Conservation (phyloP, 371 early-diverging fungal species). For the Mortierella sp. region DNA sequence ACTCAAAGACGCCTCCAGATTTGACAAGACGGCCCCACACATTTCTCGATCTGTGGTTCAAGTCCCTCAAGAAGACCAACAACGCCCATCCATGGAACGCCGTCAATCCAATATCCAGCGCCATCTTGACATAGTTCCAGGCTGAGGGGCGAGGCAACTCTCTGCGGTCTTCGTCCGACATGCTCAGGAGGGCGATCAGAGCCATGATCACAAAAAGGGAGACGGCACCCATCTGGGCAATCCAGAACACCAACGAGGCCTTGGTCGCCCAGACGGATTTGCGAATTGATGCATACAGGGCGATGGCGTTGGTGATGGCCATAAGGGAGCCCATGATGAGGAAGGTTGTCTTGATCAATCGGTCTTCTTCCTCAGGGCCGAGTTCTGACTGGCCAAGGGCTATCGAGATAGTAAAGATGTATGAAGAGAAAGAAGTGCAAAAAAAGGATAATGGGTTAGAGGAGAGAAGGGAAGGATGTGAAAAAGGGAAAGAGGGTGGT, state of each 20-base stretch:
- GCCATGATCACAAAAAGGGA: not conserved
- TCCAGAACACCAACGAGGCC: constrained; percentile 10
- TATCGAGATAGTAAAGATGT: not conserved
- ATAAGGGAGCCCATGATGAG: not conserved
- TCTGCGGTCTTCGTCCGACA: not conserved
- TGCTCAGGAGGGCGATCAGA: not conserved
- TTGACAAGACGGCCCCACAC: constrained; percentile 7
- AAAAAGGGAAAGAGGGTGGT: too few relatives aligned
- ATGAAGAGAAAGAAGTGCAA: not conserved
- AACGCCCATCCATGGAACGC: constrained; percentile 28
- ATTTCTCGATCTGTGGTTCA: not conserved
- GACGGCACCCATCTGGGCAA: not conserved
- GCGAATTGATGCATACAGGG: constrained; percentile 16
- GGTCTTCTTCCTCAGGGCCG: constrained; percentile 14
- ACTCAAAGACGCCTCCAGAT: constrained; percentile 10
- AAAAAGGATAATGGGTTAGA: not conserved
- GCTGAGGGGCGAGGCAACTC: not conserved
- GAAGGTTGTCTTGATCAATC: not conserved
- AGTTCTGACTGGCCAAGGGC: not conserved
- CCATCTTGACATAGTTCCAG: not conserved
- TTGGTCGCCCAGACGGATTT: constrained; percentile 24
- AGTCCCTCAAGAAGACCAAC: constrained; percentile 18
- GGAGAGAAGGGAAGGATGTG: too few relatives aligned
- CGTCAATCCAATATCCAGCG: not conserved
- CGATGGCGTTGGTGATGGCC: not conserved